A percentile compares a stretch with the other conserved stretches of the same genome.
phyloP scores from a whole-genome alignment of 257 asterid species.

The Nicotiana benthamiana region DNA sequence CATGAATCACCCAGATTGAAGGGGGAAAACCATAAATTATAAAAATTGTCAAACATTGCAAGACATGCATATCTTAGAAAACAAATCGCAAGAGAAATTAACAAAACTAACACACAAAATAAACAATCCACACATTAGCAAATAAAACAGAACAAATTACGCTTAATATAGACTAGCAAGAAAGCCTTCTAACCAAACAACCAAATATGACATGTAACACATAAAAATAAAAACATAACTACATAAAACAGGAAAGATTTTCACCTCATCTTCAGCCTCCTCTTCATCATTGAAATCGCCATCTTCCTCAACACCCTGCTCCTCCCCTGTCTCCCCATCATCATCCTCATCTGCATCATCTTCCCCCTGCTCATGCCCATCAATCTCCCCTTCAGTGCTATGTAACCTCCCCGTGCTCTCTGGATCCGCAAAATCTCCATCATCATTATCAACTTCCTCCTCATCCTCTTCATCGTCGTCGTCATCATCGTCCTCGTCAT shows the following conservation, averaged over 20 bases:
- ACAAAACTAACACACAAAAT: neutral
- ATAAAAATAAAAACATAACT: neutral
- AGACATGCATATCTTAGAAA: neutral
- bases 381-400: constrained; percentile 76
- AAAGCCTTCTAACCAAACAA: neutral
- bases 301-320: constrained; percentile 57
- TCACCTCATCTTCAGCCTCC: constrained; percentile 79
- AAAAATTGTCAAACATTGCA: neutral
- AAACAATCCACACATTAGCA: neutral
- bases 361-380: constrained; percentile 94
- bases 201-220: neutral
- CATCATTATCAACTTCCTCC: constrained; percentile 74
- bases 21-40: neutral
- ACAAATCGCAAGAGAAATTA: neutral
- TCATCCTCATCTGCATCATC: constrained; percentile 79
- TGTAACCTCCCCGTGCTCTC: constrained; percentile 53
- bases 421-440: constrained; percentile 47
- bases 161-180: neutral
- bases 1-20: neutral
- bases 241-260: neutral
- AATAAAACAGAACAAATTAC: neutral
- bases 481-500: constrained; percentile 15
- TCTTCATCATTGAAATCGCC: constrained; percentile 71
- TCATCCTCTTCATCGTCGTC: constrained; percentile 56
- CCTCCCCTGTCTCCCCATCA: constrained; percentile 83